Conservation (phyloP, 1,139 yeast genomes). For the Scheffersomyces lignicola region DNA sequence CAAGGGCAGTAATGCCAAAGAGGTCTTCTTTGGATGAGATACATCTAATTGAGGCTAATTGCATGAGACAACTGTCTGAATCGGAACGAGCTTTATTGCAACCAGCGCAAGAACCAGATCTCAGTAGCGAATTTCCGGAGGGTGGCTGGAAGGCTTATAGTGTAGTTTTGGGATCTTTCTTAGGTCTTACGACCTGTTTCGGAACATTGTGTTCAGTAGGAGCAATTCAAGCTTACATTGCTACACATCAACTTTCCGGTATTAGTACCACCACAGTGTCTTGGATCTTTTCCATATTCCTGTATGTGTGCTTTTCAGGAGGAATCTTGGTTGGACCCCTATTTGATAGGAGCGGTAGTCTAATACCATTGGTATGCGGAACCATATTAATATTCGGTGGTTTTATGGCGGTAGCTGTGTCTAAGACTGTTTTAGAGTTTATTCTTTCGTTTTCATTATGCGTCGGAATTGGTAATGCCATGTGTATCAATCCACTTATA, state of each 20-base stretch:
- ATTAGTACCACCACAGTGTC: slow-evolving; percentile 21
- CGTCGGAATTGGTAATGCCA: slow-evolving; percentile 35
- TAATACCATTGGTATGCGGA: slow-evolving; percentile 25
- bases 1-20: too few relatives aligned
- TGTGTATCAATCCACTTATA: slow-evolving; percentile 36
- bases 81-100: slow-evolving; percentile 3
- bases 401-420: slow-evolving; percentile 33
- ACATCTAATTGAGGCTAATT: too few relatives aligned
- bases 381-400: slow-evolving; percentile 30
- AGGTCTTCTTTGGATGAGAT: too few relatives aligned
- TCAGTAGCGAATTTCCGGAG: slow-evolving; percentile 15
- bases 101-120: not conserved
- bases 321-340: slow-evolving; percentile 39
- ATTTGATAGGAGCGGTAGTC: slow-evolving; percentile 35
- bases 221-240: slow-evolving; percentile 34
- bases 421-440: slow-evolving; percentile 33
- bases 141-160: slow-evolving; percentile 34
- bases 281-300: slow-evolving; percentile 41
- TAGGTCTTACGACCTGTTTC: slow-evolving; percentile 32
- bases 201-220: slow-evolving; percentile 38
- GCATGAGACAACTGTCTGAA: too few relatives aligned
- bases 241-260: slow-evolving; percentile 30
- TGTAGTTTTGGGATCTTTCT: slow-evolving; percentile 35
- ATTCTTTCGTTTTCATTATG: slow-evolving; percentile 34
- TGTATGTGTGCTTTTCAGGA: slow-evolving; percentile 29